Evolutionary conservation across 352 stramenopile genomes (phyloP).

Genomic region (Aphanomyces astaci): DNA sequence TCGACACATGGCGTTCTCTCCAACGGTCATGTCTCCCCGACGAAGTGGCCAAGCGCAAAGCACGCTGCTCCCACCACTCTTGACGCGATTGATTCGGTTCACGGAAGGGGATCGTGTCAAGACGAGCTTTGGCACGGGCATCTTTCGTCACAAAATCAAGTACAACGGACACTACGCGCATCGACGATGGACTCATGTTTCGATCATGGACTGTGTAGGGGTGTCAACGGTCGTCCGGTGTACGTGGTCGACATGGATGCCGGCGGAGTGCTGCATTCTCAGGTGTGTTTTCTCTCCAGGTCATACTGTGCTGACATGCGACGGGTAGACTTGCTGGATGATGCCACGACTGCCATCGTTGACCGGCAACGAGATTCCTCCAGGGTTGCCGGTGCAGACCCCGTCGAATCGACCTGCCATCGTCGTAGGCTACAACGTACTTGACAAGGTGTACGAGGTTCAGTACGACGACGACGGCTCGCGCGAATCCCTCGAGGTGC

Average conservation of each 20-base stretch:
- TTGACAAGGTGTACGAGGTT: conserved; percentile 35
- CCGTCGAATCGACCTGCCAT: not conserved
- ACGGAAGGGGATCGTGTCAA: conserved; percentile 47
- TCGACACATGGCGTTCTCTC: not conserved
- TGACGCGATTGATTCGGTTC: conserved; percentile 64
- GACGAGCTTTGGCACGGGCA: conserved; percentile 54
- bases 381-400: conserved; percentile 4
- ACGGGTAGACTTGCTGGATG: conserved; percentile 21
- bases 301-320: not conserved
- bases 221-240: not conserved
- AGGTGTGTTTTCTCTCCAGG: conserved; percentile 13
- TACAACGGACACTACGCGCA: not conserved
- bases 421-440: conserved; percentile 27
- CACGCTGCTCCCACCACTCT: conserved; percentile 43
- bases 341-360: conserved; percentile 17
- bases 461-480: conserved; percentile 33
- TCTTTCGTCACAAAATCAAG: conserved; percentile 29
- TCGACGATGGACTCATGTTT: conserved; percentile 1
- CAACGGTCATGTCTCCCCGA: not conserved
- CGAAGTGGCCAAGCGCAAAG: not conserved
- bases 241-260: not conserved
- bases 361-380: conserved; percentile 17
- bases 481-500: conserved; percentile 17
- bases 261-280: conserved; percentile 19
- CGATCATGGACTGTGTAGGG: not conserved